Evolutionary conservation across 192 early-diverging fungal genomes (phyloP).

Genomic region (Coemansia sp.): DNA sequence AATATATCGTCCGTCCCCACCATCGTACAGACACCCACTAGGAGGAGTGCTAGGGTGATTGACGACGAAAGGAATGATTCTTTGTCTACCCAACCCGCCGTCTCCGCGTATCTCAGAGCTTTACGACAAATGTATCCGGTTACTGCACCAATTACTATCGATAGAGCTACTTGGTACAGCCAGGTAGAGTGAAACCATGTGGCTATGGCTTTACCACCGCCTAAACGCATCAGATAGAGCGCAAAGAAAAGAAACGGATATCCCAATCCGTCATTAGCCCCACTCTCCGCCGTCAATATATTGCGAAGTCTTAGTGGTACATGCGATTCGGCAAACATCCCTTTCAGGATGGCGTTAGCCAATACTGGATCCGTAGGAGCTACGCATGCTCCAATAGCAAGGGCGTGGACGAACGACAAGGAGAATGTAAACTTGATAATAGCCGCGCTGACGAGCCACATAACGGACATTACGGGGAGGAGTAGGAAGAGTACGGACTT

Average conservation of each 20-base stretch:
- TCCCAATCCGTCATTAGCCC: slow-evolving; percentile 87
- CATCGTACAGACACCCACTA: slow-evolving; percentile 74
- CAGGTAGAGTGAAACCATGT: slow-evolving; percentile 80
- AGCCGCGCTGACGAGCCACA: slow-evolving; percentile 76
- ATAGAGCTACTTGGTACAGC: slow-evolving; percentile 78
- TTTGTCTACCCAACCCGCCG: slow-evolving; percentile 81
- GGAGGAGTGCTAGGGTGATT: slow-evolving; percentile 73
- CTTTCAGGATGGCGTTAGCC: slow-evolving; percentile 93
- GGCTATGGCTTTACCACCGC: slow-evolving; percentile 68
- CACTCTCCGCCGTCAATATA: slow-evolving; percentile 79
- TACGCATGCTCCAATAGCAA: slow-evolving; percentile 82
- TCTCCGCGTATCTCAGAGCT: slow-evolving; percentile 69
- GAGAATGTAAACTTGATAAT: slow-evolving; percentile 66
- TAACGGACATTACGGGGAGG: slow-evolving; percentile 78
- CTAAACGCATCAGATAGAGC: slow-evolving; percentile 66
- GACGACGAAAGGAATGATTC: slow-evolving; percentile 83
- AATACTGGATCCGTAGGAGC: slow-evolving; percentile 96
- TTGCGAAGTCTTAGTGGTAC: slow-evolving; percentile 78
- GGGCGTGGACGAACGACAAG: slow-evolving; percentile 63
- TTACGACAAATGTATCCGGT: slow-evolving; percentile 74
- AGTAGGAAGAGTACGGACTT: slow-evolving; percentile 70
- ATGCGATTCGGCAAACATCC: slow-evolving; percentile 89
- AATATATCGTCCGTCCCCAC: slow-evolving; percentile 78
- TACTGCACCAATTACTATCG: slow-evolving; percentile 69
- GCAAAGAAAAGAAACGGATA: slow-evolving; percentile 84